These are phyloP conservation scores for Cymbopogon flexuosus DNA, from an alignment of 202 grass and related monocot species.

Conservation along the genomic window DNA sequence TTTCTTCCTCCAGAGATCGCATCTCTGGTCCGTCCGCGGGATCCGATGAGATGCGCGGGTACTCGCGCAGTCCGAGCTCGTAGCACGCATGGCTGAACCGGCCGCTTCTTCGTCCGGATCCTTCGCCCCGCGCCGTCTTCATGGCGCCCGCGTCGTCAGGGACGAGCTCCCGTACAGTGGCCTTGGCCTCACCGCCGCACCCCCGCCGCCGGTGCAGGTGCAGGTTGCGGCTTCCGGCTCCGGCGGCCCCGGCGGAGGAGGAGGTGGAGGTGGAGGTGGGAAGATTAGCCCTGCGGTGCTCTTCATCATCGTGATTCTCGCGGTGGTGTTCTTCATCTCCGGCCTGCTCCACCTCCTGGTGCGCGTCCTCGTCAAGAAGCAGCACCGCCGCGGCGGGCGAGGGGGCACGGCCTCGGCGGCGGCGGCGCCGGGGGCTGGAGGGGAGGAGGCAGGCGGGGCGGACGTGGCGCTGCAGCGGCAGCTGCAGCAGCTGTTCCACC, in stretches of 20 bases:
- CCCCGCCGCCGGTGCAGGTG: not conserved
- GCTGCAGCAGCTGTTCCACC: constrained; percentile 69
- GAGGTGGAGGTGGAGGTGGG: constrained; percentile 32
- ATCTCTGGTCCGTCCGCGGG: constrained; percentile 11
- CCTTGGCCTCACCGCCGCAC: not conserved
- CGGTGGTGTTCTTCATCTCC: constrained; percentile 86
- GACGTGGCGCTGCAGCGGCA: constrained; percentile 57
- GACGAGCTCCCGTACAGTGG: constrained; percentile 37
- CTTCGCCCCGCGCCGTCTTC: constrained; percentile 24
- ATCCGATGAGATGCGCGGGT: constrained; percentile 42
- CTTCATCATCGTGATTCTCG: constrained; percentile 94
- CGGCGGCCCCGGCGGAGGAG: not conserved
- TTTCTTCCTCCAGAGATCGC: constrained; percentile 16
- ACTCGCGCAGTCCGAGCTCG: not conserved
- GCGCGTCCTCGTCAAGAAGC: constrained; percentile 78
- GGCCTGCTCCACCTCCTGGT: constrained; percentile 91
- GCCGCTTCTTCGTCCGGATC: not conserved
- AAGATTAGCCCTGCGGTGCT: constrained; percentile 88
- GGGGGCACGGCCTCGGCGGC: not conserved
- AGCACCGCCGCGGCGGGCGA: constrained; percentile 35
- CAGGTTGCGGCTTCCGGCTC: not conserved
- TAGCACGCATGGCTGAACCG: constrained; percentile 44
- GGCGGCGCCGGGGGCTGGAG: not conserved
- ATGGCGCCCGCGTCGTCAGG: constrained; percentile 30
- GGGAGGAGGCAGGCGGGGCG: constrained; percentile 31